A percentile compares a stretch with the other conserved stretches of the same genome.
These are phyloP conservation scores for Nemania sp. DNA, from an alignment of 2,329 filamentous ascomycete species.

Conservation along the genomic window DNA sequence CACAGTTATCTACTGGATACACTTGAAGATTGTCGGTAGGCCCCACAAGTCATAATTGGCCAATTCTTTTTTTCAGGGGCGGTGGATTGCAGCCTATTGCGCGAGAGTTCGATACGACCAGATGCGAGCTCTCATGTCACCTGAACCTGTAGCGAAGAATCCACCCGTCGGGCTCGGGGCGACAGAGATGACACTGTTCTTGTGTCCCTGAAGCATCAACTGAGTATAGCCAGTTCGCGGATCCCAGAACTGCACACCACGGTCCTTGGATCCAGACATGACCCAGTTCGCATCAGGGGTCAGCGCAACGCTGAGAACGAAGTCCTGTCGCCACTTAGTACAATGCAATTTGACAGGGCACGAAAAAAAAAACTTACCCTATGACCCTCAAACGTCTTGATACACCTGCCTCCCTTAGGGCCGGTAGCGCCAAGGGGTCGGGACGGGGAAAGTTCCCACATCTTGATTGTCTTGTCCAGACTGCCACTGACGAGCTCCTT, in stretches of 20 bases:
- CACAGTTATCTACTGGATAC: conserved; percentile 9
- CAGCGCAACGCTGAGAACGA: conserved; percentile 92
- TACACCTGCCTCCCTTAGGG: conserved; percentile 86
- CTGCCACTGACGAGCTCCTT: conserved; percentile 92
- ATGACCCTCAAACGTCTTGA: conserved; percentile 96
- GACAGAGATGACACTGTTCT: conserved; percentile 98
- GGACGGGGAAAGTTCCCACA: conserved; percentile 89
- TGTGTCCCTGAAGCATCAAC: conserved; percentile 98
- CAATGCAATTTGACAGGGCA: neutral
- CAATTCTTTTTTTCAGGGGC: neutral
- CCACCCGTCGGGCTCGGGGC: conserved; percentile 87
- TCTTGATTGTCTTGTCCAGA: conserved; percentile 98
- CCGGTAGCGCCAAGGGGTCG: conserved; percentile 65
- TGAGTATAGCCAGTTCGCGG: conserved; percentile 90
- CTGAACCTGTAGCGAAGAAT: conserved; percentile 93
- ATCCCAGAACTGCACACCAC: conserved; percentile 98
- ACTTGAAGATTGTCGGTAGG: neutral
- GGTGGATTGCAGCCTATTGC: conserved; percentile 33
- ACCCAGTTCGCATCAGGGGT: conserved; percentile 96
- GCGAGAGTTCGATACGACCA: conserved; percentile 75
- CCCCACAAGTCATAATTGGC: neutral
- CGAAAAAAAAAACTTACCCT: conserved; percentile 61
- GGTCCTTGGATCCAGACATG: conserved; percentile 94
- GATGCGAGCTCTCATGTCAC: conserved; percentile 96
- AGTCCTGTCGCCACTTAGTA: conserved; percentile 67